Conservation (phyloP, 1,139 yeast genomes). For the Hanseniaspora uvarum region DNA sequence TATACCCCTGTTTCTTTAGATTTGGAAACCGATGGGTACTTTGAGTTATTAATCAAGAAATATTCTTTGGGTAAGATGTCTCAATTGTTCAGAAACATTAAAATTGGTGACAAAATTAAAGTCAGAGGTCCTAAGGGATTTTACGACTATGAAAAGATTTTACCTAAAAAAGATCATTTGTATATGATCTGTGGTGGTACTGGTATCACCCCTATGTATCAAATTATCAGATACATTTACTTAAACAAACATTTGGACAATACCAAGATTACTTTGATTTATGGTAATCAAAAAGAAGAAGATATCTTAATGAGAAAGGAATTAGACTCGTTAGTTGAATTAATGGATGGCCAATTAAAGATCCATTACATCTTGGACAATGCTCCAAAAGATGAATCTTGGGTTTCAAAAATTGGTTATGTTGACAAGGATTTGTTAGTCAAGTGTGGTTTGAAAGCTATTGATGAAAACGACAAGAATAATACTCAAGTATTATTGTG, state of each 20-base stretch:
- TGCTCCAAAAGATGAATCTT: slow-evolving; percentile 45
- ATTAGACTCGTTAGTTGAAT: slow-evolving; percentile 57
- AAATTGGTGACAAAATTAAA: slow-evolving; percentile 58
- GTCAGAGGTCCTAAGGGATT: slow-evolving; percentile 93
- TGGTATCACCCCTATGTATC: slow-evolving; percentile 91
- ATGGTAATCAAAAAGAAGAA: slow-evolving; percentile 67
- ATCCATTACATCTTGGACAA: slow-evolving; percentile 69
- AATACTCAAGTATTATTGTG: slow-evolving; percentile 70
- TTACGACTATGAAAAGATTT: slow-evolving; percentile 74
- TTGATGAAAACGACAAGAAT: slow-evolving; percentile 25
- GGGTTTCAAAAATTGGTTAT: slow-evolving; percentile 78
- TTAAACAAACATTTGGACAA: slow-evolving; percentile 38
- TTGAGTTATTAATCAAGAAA: slow-evolving; percentile 84
- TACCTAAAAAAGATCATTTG: slow-evolving; percentile 41
- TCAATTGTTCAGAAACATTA: slow-evolving; percentile 56
- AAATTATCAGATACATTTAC: slow-evolving; percentile 66
- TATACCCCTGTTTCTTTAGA: slow-evolving; percentile 91
- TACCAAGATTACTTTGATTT: slow-evolving; percentile 53
- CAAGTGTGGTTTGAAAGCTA: slow-evolving; percentile 38
- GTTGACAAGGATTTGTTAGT: slow-evolving; percentile 68
- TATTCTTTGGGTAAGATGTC: slow-evolving; percentile 88
- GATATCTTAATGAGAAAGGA: slow-evolving; percentile 75
- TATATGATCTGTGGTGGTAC: slow-evolving; percentile 80
- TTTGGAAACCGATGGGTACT: slow-evolving; percentile 66
- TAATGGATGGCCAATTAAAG: slow-evolving; percentile 50